These are phyloP conservation scores for Penstemon newberryi DNA, from an alignment of 257 asterid genomes.

Conservation along the genomic window DNA sequence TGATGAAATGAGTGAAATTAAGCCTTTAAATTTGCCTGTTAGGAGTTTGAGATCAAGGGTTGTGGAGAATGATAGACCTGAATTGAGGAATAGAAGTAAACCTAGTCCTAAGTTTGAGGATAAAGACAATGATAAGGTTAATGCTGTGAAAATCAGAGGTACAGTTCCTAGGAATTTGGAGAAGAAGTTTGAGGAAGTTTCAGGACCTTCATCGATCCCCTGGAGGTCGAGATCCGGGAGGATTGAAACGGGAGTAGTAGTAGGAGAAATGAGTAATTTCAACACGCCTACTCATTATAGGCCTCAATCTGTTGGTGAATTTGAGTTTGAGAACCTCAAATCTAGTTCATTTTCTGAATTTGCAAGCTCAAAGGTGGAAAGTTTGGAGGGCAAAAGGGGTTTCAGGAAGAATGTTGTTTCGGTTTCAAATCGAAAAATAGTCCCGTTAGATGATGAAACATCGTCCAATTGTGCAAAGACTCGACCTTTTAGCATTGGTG, in stretches of 20 bases:
- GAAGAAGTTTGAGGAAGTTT: slow-evolving; percentile 55
- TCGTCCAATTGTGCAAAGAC: slow-evolving; percentile 23
- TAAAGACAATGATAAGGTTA: slow-evolving; percentile 30
- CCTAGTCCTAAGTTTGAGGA: slow-evolving; percentile 27
- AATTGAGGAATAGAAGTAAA: slow-evolving; percentile 20
- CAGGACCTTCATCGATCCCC: slow-evolving; percentile 38
- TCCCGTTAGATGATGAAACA: slow-evolving; percentile 29
- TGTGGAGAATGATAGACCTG: slow-evolving; percentile 37
- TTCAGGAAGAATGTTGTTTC: slow-evolving; percentile 20
- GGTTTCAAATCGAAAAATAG: slow-evolving; percentile 29
- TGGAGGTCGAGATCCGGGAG: slow-evolving; percentile 55
- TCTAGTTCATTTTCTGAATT: slow-evolving; percentile 40
- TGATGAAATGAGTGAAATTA: slow-evolving; percentile 48
- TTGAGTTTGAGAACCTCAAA: slow-evolving; percentile 48
- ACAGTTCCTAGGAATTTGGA: slow-evolving; percentile 58
- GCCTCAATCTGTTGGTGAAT: slow-evolving; percentile 62
- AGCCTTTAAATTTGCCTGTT: slow-evolving; percentile 75
- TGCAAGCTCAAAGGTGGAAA: slow-evolving; percentile 28
- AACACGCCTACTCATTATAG: slow-evolving; percentile 38
- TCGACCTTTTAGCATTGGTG: slow-evolving; percentile 34
- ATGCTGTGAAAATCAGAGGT: slow-evolving; percentile 47
- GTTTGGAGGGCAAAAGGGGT: slow-evolving; percentile 30
- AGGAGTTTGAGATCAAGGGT: slow-evolving; percentile 64
- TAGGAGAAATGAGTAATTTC: slow-evolving; percentile 28
- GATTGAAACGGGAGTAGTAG: slow-evolving; percentile 41